Evolutionary conservation across 768 basidiomycete species (phyloP).

Genomic region (Tricholoma bakamatsutake): DNA sequence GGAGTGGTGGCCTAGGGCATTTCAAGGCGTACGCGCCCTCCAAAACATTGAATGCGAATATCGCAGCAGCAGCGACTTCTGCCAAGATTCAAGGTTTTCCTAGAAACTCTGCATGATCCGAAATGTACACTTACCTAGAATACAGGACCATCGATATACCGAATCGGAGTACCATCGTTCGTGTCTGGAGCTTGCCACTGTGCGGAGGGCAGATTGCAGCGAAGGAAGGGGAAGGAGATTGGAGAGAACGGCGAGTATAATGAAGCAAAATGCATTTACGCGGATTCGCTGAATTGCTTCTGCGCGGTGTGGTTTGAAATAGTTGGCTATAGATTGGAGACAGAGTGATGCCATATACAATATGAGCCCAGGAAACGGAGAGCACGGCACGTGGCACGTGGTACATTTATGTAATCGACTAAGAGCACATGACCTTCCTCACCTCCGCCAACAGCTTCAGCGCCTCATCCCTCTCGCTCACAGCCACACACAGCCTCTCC

Average conservation of each 20-base stretch:
- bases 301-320: slow-evolving; percentile 39
- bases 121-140: slow-evolving; percentile 27
- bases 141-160: slow-evolving; percentile 33
- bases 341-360: no score
- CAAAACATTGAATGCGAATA: slow-evolving; percentile 35
- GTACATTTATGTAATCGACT: no score
- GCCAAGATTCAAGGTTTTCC: background rate
- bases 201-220: slow-evolving; percentile 26
- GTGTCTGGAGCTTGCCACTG: slow-evolving; percentile 18
- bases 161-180: slow-evolving; percentile 29
- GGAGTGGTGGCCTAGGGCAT: slow-evolving; percentile 34
- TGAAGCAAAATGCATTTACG: slow-evolving; percentile 30
- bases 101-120: no score
- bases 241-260: slow-evolving; percentile 28
- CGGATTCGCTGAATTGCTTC: slow-evolving; percentile 40
- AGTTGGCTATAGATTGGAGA: slow-evolving; percentile 18
- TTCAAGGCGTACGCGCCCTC: slow-evolving; percentile 36
- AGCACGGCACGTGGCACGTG: no score
- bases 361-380: no score
- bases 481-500: no score
- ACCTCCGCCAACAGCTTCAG: background rate
- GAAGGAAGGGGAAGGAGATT: slow-evolving; percentile 37
- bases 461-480: background rate
- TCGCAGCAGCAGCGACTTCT: slow-evolving; percentile 29
- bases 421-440: background rate